Percentiles rank a stretch among this genome's conserved stretches.
phyloP scores from a whole-genome alignment of 495 filamentous ascomycete genomes.

The Penicillium steckii region DNA sequence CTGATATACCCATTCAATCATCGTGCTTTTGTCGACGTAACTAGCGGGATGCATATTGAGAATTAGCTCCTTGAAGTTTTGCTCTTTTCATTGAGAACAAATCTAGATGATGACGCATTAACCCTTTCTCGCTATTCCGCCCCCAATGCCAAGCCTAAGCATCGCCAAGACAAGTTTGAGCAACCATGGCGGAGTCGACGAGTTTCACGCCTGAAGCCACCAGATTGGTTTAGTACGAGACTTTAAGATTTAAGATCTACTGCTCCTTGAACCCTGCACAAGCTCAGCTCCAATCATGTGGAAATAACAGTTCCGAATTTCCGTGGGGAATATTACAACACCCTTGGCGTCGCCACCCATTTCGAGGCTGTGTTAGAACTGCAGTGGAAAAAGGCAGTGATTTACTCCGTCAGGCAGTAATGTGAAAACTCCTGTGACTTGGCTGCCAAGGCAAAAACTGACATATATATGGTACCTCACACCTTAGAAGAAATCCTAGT shows the following conservation, averaged over 20 bases:
- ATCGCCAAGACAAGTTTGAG: not conserved
- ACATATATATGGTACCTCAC: not conserved
- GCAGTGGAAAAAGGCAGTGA: slow-evolving; percentile 8
- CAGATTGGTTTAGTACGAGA: not conserved
- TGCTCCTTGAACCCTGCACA: not conserved
- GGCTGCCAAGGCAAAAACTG: not conserved
- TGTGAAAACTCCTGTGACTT: not conserved
- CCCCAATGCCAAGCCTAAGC: not conserved
- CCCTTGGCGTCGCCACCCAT: slow-evolving; percentile 14
- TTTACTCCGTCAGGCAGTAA: too few relatives aligned
- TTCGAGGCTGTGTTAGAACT: slow-evolving; percentile 14
- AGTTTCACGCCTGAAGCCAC: not conserved
- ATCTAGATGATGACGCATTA: not conserved
- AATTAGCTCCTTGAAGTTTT: not conserved
- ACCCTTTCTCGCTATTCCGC: not conserved
- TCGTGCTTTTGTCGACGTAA: slow-evolving; percentile 60
- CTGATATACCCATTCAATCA: slow-evolving; percentile 58
- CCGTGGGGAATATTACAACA: not conserved
- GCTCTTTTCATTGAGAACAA: not conserved
- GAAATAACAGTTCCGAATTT: not conserved
- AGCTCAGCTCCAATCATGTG: not conserved
- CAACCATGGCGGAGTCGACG: not conserved
- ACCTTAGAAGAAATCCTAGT: too few relatives aligned
- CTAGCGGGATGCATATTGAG: not conserved
- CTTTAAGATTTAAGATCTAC: not conserved